Base-by-base conservation (phyloP, 352 stramenopile species). In the Chrysophaeum taylorii region DNA sequence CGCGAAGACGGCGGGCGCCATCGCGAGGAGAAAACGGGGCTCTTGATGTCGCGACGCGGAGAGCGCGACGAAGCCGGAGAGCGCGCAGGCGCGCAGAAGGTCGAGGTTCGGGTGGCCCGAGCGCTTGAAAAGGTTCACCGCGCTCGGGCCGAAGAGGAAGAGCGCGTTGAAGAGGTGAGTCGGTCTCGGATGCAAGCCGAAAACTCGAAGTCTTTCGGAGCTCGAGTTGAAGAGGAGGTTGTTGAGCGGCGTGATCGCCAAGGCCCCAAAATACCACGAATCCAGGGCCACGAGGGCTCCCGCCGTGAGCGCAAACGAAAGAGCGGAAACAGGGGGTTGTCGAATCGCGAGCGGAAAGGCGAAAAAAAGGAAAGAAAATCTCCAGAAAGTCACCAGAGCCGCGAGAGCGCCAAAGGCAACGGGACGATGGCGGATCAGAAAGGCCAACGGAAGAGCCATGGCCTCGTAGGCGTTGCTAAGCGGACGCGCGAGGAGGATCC, bases 11-110 rank as follows among this genome's bases (percentile, higher is more conserved):
- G 90, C 90, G 7, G 95, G 75, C 12, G 94, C 52, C 9, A 89
- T 73, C 12, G 90, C 90, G 0, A 96, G 68, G 42, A 96, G 69
- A 69, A 96, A 96, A 60, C 92, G 84, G 25, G 89, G 86, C 77
- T 96, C 90, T 78, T 97, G 92, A 70, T 97, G 92, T 5, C 90
- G 92, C n/a, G 90, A 89, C 39, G 89, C 78, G 27, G 90, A 96
- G 27, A 97, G 79, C 23, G 87, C 81, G 18, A 74, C 39, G 7
- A 96, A 71, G 0, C 89, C 89, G 33, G 87, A 79, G 12, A 92
- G 54, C 45, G 89, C 82, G 14, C 76, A 84, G 2, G 70, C 53
- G 15, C 52, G 64, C 0, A 75, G 69, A 27, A 87, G 82, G n/a
- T 27, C n/a, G 45, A 57, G 12, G 15, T 9, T 16, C 18, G 7